Percentiles rank a stretch among this genome's conserved stretches.
Conservation (phyloP, 2,329 filamentous ascomycete species). For the Didymosphaeria variabile region DNA sequence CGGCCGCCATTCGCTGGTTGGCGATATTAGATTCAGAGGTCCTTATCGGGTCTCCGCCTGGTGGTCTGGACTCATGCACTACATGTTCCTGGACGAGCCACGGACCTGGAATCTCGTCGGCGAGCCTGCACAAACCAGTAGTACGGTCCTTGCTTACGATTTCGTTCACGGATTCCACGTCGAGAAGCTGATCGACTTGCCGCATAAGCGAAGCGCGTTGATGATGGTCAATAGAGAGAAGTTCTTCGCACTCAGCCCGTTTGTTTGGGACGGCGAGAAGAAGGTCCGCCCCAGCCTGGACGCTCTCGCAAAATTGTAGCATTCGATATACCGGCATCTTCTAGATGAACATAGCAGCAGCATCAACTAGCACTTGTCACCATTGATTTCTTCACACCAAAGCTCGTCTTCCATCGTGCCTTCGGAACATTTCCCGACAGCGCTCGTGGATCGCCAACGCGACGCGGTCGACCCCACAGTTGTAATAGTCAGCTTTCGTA, state of each 20-base stretch:
- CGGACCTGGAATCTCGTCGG: constrained; percentile 66
- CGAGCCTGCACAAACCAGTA: constrained; percentile 77
- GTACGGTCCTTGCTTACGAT: constrained; percentile 76
- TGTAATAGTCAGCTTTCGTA: constrained; percentile 13
- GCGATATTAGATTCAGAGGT: constrained; percentile 64
- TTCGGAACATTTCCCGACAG: neutral
- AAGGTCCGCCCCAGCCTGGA: constrained; percentile 47
- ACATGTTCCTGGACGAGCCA: constrained; percentile 67
- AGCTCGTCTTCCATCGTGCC: neutral
- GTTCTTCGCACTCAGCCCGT: constrained; percentile 74
- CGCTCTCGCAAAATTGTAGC: constrained; percentile 43
- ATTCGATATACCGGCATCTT: neutral
- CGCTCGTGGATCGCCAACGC: neutral
- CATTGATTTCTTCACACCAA: neutral
- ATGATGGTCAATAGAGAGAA: constrained; percentile 71
- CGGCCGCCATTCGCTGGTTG: constrained; percentile 68
- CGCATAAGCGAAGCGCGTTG: constrained; percentile 75
- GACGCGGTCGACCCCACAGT: neutral
- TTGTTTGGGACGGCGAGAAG: constrained; percentile 53
- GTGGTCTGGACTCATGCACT: constrained; percentile 67
- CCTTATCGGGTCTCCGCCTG: constrained; percentile 65
- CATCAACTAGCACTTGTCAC: neutral
- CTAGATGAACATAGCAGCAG: neutral
- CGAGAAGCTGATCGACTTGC: constrained; percentile 76
- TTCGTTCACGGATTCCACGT: constrained; percentile 76